phyloP scores from a whole-genome alignment of 2,329 filamentous ascomycete genomes.

The Fusarium euwallaceae region DNA sequence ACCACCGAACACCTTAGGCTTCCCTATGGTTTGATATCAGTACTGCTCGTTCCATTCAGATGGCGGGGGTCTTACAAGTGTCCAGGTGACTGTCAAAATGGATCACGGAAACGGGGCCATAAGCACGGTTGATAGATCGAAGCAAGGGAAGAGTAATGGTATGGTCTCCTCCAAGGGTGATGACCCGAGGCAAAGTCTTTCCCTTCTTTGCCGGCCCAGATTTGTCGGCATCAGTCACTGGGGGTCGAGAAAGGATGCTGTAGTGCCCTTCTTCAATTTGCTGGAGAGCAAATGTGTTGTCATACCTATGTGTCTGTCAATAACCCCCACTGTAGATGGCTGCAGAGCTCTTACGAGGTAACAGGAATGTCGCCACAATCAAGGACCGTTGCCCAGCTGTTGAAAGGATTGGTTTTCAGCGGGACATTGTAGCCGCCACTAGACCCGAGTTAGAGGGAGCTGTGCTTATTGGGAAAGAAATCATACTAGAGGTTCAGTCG shows the following conservation, averaged over 20 bases:
- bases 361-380: slow-evolving; percentile 90
- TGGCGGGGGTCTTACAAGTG: slow-evolving; percentile 64
- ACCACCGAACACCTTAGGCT: slow-evolving; percentile 88
- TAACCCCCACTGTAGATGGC: background rate
- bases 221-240: slow-evolving; percentile 76
- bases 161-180: slow-evolving; percentile 78
- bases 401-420: slow-evolving; percentile 83
- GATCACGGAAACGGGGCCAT: slow-evolving; percentile 72
- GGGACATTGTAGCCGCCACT: slow-evolving; percentile 92
- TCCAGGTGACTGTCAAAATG: slow-evolving; percentile 76
- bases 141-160: slow-evolving; percentile 73
- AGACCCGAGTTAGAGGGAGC: slow-evolving; percentile 33
- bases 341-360: slow-evolving; percentile 72
- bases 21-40: slow-evolving; percentile 62
- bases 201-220: slow-evolving; percentile 77
- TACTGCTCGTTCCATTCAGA: background rate
- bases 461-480: background rate
- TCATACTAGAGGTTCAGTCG: slow-evolving; percentile 88
- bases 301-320: slow-evolving; percentile 68
- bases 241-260: slow-evolving; percentile 77
- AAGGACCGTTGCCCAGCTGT: slow-evolving; percentile 81
- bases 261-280: slow-evolving; percentile 91
- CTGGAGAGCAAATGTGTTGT: slow-evolving; percentile 83
- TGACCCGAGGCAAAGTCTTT: slow-evolving; percentile 83
- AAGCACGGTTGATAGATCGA: slow-evolving; percentile 70